Evolutionary conservation across 176 grass and related monocot genomes (phyloP).

Genomic region (Musa troglodytarum): DNA sequence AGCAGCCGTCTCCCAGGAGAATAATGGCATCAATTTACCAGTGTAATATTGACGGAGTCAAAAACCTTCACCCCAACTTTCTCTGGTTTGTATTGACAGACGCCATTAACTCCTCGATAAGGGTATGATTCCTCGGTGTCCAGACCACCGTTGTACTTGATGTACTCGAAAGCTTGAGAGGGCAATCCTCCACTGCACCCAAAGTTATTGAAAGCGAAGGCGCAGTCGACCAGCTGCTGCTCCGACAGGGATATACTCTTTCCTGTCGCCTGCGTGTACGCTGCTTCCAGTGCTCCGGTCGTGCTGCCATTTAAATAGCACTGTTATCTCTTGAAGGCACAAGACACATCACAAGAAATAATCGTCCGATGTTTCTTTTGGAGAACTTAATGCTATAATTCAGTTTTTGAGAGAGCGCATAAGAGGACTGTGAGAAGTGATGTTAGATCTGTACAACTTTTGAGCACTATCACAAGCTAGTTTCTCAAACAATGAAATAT

Average conservation of each 20-base stretch:
- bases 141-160: conserved; percentile 86
- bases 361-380: no score
- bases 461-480: no score
- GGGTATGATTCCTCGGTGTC: conserved; percentile 94
- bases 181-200: conserved; percentile 86
- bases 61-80: conserved; percentile 64
- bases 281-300: conserved; percentile 95
- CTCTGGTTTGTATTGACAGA: conserved; percentile 46
- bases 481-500: no score
- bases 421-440: no score
- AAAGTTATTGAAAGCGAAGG: conserved; percentile 63
- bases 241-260: conserved; percentile 72
- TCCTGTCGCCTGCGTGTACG: conserved; percentile 78
- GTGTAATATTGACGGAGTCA: conserved; percentile 77
- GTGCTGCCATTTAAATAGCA: conserved; percentile 43
- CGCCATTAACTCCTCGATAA: conserved; percentile 70
- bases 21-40: conserved; percentile 30
- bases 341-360: no score
- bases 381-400: no score
- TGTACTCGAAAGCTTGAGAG: conserved; percentile 92
- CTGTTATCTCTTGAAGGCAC: neutral
- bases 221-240: conserved; percentile 97
- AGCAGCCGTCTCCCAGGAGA: no score
- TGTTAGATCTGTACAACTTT: no score
- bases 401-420: no score